A percentile compares a stretch with the other conserved stretches of the same genome.
phyloP scores from a whole-genome alignment of 148 eudicot genomes.

The Fagopyrum esculentum region DNA sequence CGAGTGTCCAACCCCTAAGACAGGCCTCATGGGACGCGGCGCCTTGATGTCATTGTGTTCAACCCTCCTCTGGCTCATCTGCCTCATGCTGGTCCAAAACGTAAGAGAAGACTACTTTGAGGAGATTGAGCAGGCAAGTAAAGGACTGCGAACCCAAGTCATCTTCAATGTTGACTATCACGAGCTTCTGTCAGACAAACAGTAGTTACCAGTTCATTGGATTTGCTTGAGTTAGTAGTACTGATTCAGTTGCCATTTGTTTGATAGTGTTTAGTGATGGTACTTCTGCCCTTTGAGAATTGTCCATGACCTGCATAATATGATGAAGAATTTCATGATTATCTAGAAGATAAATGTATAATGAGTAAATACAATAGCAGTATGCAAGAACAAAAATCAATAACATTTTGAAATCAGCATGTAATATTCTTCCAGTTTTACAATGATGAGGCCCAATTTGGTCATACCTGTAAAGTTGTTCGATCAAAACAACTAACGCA shows the following conservation, averaged over 20 bases:
- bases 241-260: background rate
- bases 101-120: conserved; percentile 83
- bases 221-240: background rate
- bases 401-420: background rate
- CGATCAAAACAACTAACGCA: conserved; percentile 76
- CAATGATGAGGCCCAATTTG: background rate
- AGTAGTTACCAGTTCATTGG: background rate
- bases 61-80: conserved; percentile 75
- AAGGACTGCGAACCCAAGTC: conserved; percentile 25
- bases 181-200: conserved; percentile 11
- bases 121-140: conserved; percentile 31
- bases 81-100: conserved; percentile 73
- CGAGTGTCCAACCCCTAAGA: conserved; percentile 86
- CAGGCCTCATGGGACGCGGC: conserved; percentile 91
- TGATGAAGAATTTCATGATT: background rate
- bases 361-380: too few relatives aligned
- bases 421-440: background rate
- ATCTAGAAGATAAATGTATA: background rate
- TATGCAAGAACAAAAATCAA: background rate
- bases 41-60: conserved; percentile 75
- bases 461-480: conserved; percentile 75
- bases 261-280: conserved; percentile 47
- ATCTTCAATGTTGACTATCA: conserved; percentile 19
- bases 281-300: conserved; percentile 89
- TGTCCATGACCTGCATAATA: conserved; percentile 74